Conservation (phyloP, 805 yeast genomes). For the Candida odintsovae region DNA sequence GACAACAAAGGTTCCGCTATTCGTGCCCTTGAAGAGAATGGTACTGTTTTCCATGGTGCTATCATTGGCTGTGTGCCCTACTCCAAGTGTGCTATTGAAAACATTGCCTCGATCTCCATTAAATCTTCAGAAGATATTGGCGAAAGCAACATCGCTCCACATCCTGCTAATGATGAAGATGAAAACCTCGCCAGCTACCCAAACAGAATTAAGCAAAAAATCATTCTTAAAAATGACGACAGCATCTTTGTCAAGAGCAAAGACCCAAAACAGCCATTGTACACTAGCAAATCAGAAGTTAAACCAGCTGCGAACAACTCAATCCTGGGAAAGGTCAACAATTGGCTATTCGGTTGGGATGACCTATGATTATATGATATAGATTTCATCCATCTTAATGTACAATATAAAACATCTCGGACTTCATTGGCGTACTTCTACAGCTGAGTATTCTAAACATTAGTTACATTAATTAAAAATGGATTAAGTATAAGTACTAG, state of each 20-base stretch:
- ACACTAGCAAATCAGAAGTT: conserved; percentile 22
- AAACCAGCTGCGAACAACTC: conserved; percentile 16
- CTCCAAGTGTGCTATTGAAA: conserved; percentile 53
- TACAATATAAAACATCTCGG: too few species aligned
- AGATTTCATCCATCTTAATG: not conserved
- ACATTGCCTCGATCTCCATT: conserved; percentile 41
- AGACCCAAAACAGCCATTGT: conserved; percentile 12
- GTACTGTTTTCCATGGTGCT: conserved; percentile 60
- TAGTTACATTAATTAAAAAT: not conserved
- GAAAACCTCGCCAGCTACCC: conserved; percentile 11
- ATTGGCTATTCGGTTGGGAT: conserved; percentile 53
- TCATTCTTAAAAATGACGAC: conserved; percentile 38
- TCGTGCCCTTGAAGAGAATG: conserved; percentile 83
- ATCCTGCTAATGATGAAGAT: conserved; percentile 8
- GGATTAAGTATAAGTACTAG: not conserved
- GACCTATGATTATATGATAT: conserved; percentile 26
- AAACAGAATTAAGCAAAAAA: conserved; percentile 19
- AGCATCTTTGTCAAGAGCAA: conserved; percentile 29
- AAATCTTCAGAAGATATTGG: conserved; percentile 44
- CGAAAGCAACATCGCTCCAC: conserved; percentile 21
- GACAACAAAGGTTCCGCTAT: conserved; percentile 68
- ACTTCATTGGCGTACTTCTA: not conserved
- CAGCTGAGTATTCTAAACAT: not conserved
- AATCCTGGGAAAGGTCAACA: conserved; percentile 31
- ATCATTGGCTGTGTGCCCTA: conserved; percentile 68